These are phyloP conservation scores for Sugiyamaella sp. DNA, from an alignment of 1,139 yeast species.

Conservation along the genomic window DNA sequence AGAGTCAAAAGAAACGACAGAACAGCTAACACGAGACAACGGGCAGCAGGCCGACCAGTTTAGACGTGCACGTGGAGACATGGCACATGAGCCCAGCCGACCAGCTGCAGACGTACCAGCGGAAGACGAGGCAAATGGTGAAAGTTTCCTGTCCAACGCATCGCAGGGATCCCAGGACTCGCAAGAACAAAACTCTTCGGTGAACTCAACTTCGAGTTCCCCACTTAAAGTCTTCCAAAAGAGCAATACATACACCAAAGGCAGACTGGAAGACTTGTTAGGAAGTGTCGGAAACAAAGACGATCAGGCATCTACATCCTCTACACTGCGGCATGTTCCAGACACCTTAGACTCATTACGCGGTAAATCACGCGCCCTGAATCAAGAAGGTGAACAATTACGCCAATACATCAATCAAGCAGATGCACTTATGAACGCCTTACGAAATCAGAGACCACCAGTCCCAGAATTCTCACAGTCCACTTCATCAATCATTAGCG, in stretches of 20 bases:
- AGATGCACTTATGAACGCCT: slow-evolving; percentile 22
- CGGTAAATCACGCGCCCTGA: background rate
- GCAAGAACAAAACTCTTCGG: slow-evolving; percentile 11
- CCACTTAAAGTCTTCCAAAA: slow-evolving; percentile 35
- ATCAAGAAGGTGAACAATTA: slow-evolving; percentile 9
- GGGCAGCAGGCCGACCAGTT: background rate
- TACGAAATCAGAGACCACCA: slow-evolving; percentile 15
- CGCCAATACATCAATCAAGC: slow-evolving; percentile 31
- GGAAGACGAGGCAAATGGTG: background rate
- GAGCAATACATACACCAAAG: slow-evolving; percentile 37
- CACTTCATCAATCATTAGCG: slow-evolving; percentile 19
- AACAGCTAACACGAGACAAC: no score
- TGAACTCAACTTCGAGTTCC: slow-evolving; percentile 20
- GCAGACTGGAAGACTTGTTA: slow-evolving; percentile 33
- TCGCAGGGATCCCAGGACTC: background rate
- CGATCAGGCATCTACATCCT: slow-evolving; percentile 14
- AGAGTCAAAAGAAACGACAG: no score
- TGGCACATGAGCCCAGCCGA: no score
- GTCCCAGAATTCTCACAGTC: slow-evolving; percentile 21
- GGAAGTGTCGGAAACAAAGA: slow-evolving; percentile 27
- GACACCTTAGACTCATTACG: slow-evolving; percentile 3
- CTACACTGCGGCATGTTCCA: slow-evolving; percentile 14
- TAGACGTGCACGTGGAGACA: no score
- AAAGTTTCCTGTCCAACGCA: background rate
- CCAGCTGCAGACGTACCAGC: no score